Percentiles rank a stretch among this genome's conserved stretches.
Evolutionary conservation across 1,284 basidiomycete species (phyloP).

Genomic region (Fomes fomentarius): DNA sequence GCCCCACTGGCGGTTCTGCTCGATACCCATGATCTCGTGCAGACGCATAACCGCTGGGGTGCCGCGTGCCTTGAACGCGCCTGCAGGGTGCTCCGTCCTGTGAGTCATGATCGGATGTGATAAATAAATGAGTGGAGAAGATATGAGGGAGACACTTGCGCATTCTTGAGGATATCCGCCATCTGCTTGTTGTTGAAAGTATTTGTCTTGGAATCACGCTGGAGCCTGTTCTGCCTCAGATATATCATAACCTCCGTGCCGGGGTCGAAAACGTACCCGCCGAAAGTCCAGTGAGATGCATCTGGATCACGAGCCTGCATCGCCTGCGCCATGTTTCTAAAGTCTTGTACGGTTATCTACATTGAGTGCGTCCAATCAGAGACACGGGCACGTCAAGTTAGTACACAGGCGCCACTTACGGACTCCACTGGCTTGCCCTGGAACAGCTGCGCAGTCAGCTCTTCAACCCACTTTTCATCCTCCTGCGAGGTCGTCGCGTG

Average conservation of each 20-base stretch:
- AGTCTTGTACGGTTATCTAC: slow-evolving; percentile 62
- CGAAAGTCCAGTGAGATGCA: slow-evolving; percentile 70
- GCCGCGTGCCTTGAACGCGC: slow-evolving; percentile 77
- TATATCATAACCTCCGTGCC: no score
- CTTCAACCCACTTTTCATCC: slow-evolving; percentile 71
- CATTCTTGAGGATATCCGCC: slow-evolving; percentile 66
- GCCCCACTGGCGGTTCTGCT: slow-evolving; percentile 79
- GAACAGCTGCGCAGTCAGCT: slow-evolving; percentile 55
- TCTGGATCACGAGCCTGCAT: slow-evolving; percentile 47
- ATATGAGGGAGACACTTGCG: slow-evolving; percentile 64
- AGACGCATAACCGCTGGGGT: slow-evolving; percentile 76
- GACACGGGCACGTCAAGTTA: background rate
- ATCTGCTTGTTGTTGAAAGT: slow-evolving; percentile 75
- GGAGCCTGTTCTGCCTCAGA: slow-evolving; percentile 43
- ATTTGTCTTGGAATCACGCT: slow-evolving; percentile 60
- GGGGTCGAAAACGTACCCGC: slow-evolving; percentile 43
- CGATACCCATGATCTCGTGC: slow-evolving; percentile 84
- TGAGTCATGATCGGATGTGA: background rate
- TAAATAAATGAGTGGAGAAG: no score
- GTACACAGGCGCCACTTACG: slow-evolving; percentile 18
- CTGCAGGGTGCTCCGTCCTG: slow-evolving; percentile 76
- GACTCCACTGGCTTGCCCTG: slow-evolving; percentile 52
- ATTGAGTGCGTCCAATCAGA: no score
- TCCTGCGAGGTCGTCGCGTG: slow-evolving; percentile 72
- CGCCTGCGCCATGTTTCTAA: slow-evolving; percentile 49